Conservation (phyloP, 1,284 basidiomycete genomes). For the Sporisorium scitamineum region DNA sequence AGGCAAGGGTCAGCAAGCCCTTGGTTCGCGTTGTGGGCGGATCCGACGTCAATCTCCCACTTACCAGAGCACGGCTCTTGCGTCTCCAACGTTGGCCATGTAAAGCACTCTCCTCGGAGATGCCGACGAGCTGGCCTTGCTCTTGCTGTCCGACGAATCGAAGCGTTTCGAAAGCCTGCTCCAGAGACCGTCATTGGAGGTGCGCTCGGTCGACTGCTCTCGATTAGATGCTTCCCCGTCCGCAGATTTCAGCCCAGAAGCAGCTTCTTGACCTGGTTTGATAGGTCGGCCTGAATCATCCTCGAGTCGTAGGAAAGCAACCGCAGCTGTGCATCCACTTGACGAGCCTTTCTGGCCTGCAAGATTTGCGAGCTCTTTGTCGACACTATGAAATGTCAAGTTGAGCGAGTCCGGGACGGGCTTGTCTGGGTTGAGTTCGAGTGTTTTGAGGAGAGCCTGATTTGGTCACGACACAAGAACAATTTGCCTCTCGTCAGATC, state of each 20-base stretch:
- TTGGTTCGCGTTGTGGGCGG: not conserved
- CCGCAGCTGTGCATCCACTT: slow-evolving; percentile 96
- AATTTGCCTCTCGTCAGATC: no score
- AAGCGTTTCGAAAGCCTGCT: slow-evolving; percentile 35
- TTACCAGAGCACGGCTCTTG: slow-evolving; percentile 83
- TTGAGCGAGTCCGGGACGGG: slow-evolving; percentile 91
- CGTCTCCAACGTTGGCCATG: slow-evolving; percentile 95
- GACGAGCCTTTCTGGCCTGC: slow-evolving; percentile 90
- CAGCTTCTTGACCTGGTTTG: slow-evolving; percentile 20
- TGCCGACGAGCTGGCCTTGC: slow-evolving; percentile 4
- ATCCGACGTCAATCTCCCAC: slow-evolving; percentile 8
- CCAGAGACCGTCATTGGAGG: slow-evolving; percentile 34
- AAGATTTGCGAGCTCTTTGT: slow-evolving; percentile 82
- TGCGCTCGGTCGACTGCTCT: slow-evolving; percentile 7
- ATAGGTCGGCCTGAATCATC: slow-evolving; percentile 72
- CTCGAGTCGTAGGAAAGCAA: slow-evolving; percentile 96
- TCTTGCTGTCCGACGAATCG: slow-evolving; percentile 29
- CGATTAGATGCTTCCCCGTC: slow-evolving; percentile 2
- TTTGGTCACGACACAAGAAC: not conserved
- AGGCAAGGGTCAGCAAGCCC: not conserved
- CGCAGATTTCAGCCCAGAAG: not conserved
- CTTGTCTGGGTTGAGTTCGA: slow-evolving; percentile 71
- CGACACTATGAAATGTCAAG: slow-evolving; percentile 91
- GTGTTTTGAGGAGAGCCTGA: slow-evolving; percentile 70
- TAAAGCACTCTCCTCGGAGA: slow-evolving; percentile 82